Percentiles rank a stretch among this genome's conserved stretches.
Evolutionary conservation across 805 yeast genomes (phyloP).

Genomic region (Yamadazyma sp.): DNA sequence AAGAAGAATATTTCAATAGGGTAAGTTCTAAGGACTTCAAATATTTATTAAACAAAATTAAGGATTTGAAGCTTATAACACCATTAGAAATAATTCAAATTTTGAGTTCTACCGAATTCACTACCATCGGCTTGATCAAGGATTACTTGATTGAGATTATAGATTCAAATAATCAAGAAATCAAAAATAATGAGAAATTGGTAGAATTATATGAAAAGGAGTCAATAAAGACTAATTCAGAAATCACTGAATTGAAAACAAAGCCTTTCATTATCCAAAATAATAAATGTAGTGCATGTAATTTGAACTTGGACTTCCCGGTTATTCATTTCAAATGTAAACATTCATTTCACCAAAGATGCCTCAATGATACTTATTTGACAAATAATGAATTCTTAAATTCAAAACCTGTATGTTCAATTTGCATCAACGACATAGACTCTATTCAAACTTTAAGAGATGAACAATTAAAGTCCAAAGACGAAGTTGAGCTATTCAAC

Average conservation of each 20-base stretch:
- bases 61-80: conserved; percentile 52
- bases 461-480: conserved; percentile 60
- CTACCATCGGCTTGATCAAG: conserved; percentile 71
- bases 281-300: conserved; percentile 64
- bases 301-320: conserved; percentile 67
- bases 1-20: conserved; percentile 45
- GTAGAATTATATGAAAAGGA: conserved; percentile 68
- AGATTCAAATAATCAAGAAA: conserved; percentile 57
- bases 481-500: conserved; percentile 61
- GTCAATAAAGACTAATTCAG: conserved; percentile 49
- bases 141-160: conserved; percentile 64
- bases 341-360: conserved; percentile 83
- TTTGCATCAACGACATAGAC: conserved; percentile 70
- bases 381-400: conserved; percentile 9
- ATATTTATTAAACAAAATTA: conserved; percentile 51
- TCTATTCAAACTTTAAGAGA: conserved; percentile 55
- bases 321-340: conserved; percentile 79
- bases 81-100: conserved; percentile 77
- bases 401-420: conserved; percentile 53
- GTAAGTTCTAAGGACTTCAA: conserved; percentile 51
- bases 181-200: conserved; percentile 63
- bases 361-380: conserved; percentile 53
- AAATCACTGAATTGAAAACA: conserved; percentile 48
- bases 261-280: conserved; percentile 56
- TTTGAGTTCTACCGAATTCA: conserved; percentile 49